These are phyloP conservation scores for Elsinoe necatrix DNA, from an alignment of 2,329 filamentous ascomycete species.

Conservation along the genomic window DNA sequence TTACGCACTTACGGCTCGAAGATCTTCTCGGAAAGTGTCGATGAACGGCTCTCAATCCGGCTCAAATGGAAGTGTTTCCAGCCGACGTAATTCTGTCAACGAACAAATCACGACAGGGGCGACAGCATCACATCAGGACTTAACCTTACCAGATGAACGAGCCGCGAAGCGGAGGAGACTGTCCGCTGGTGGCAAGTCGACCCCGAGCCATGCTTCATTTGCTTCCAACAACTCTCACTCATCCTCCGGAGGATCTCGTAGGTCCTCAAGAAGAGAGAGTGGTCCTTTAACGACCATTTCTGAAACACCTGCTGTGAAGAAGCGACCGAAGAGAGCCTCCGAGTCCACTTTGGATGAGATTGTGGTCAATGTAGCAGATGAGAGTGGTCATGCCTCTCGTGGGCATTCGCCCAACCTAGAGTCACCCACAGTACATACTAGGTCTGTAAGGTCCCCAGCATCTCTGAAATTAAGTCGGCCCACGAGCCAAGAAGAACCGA, in stretches of 20 bases:
- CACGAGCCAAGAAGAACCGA: neutral
- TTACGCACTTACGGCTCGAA: constrained; percentile 1
- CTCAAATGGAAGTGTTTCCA: constrained; percentile 13
- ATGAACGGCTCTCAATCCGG: constrained; percentile 22
- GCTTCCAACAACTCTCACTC: constrained; percentile 15
- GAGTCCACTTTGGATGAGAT: constrained; percentile 15
- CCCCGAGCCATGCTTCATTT: constrained; percentile 9
- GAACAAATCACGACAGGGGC: neutral
- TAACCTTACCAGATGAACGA: constrained; percentile 13
- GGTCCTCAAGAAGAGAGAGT: constrained; percentile 16
- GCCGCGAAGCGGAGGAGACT: constrained; percentile 17
- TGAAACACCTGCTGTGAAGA: constrained; percentile 13
- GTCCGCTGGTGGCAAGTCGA: constrained; percentile 18
- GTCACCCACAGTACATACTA: neutral
- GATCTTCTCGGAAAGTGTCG: constrained; percentile 17
- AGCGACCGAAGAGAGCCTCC: constrained; percentile 16
- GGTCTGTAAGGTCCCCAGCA: neutral
- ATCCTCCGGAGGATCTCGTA: constrained; percentile 16
- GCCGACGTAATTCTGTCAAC: constrained; percentile 12
- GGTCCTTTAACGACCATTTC: constrained; percentile 16
- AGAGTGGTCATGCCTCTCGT: neutral
- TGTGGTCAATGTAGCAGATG: constrained; percentile 6
- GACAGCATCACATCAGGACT: neutral
- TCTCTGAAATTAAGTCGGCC: neutral
- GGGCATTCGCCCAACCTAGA: neutral